Evolutionary conservation across 805 yeast species (phyloP), one percentile per base, ranked within the genome.

Genomic region (Cyberlindnera xylosilytica): DNA sequence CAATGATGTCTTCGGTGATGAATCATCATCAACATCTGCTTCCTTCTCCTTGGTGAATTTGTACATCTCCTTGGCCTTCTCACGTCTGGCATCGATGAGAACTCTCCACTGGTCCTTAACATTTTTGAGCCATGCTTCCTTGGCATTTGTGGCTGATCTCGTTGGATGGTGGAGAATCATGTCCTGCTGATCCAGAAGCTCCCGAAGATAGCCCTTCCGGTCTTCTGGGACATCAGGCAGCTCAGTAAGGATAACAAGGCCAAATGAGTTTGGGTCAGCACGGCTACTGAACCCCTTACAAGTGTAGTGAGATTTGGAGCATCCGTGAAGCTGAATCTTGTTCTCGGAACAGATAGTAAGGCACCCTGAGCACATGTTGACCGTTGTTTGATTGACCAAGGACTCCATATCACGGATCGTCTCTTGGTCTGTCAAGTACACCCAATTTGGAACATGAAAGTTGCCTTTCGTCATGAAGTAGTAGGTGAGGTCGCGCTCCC

Each of bases 391-490:
- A 10, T 19, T 10, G 13, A 19, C 39, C 20, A 36, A 13, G 12
- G 15, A 26, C 15, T n/a, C 13, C 13, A 34, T 2, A 15, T 34
- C 31, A 8, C 20, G 26, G n/a, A 29, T 19, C 7, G n/a, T 6
- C n/a, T 12, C 8, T 10, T 17, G 6, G 22, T 41, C 44, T 6
- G 15, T 13, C n/a, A 41, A 12, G 33, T 17, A 35, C 13, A 41
- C 39, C 44, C 44, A 41, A 19, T 41, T 41, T 4, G 44, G 11
- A 5, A 39, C 38, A 23, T 41, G 44, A 33, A 18, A 18, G 6
- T 20, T 34, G 15, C 30, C 20, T 18, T 41, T 41, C 12, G 44
- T 41, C 39, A 41, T 35, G 36, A 35, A 41, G 39, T 41, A 35
- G 33, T 41, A 41, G 17, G 32, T 26, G 22, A 41, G 22, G 11